These are phyloP conservation scores for Didymella exigua DNA, from an alignment of 2,329 filamentous ascomycete genomes.

Conservation along the genomic window DNA sequence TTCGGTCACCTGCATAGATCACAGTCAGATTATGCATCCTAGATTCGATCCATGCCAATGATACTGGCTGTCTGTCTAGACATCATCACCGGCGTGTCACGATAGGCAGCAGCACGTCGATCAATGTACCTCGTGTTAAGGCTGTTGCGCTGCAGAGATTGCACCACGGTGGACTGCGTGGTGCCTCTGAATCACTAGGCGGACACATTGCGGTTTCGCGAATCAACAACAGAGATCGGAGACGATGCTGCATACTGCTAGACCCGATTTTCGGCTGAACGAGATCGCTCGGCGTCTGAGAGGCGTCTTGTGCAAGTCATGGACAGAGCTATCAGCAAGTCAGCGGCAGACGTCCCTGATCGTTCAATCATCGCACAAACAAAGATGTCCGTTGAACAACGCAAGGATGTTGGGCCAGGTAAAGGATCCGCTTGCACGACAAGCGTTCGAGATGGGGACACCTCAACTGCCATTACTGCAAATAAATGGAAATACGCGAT, in stretches of 20 bases:
- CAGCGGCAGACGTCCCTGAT: neutral
- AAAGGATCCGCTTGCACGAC: neutral
- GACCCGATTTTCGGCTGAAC: neutral
- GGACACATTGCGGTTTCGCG: neutral
- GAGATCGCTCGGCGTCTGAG: neutral
- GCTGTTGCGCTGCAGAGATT: neutral
- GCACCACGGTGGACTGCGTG: neutral
- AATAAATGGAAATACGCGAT: neutral
- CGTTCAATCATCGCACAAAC: neutral
- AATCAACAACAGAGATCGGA: neutral
- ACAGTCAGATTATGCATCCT: constrained; percentile 8
- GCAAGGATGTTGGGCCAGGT: no score
- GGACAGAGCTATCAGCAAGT: neutral
- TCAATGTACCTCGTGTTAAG: neutral
- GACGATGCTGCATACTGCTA: neutral
- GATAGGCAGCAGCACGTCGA: neutral
- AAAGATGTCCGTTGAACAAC: neutral
- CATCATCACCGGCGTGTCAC: neutral
- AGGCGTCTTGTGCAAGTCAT: constrained; percentile 2
- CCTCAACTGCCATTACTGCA: neutral
- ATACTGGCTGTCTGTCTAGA: neutral
- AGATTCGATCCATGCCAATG: neutral
- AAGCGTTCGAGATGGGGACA: neutral
- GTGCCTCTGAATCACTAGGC: neutral
- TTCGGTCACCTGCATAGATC: neutral